Evolutionary conservation across 2,329 filamentous ascomycete species (phyloP), one percentile per base, ranked within the genome.

Genomic region (Diaporthe sp.): DNA sequence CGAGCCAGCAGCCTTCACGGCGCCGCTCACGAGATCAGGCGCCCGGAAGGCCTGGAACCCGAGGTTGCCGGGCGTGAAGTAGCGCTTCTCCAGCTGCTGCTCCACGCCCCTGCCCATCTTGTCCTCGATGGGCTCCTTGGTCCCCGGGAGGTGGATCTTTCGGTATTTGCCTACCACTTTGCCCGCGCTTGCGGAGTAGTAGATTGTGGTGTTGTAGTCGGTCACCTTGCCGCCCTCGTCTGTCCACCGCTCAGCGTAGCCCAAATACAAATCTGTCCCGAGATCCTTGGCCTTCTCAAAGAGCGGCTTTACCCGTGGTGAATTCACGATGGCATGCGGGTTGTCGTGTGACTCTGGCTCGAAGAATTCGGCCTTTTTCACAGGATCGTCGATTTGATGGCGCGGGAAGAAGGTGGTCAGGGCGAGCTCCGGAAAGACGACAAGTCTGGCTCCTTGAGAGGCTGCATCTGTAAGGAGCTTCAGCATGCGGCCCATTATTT

Each of bases 381-480:
- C 78, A 32, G 82, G 79, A 72, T 87, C 84, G 12, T 84, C 79
- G 74, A 89, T 84, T 56, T 89, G 80, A 76, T 88, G 84, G 7
- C 87, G 84, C 0, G 88, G 88, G 78, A 90, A 90, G 83, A 91
- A 90, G 0, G 88, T 90, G 0, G 88, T 89, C 17, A 90, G 83
- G 15, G 88, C 85, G n/a, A 85, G 82, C 79, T 90, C 88, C 1
- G 88, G 88, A 76, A 86, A 90, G 39, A 90, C 84, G 13, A 90
- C 84, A 2, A 90, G 79, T 75, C 87, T 83, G 55, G 86, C 87
- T 22, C 83, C 83, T 71, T 86, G 79, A 3, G 80, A 71, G 1
- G 85, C 82, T 17, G 88, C 88, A 56, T 84, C 79, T 25, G 85
- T 81, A 32, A 91, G 84, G 37, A 90, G 84, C 27, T 80, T 80